phyloP scores from a whole-genome alignment of 2,329 filamentous ascomycete species.

The Huntiella moniliformis region DNA sequence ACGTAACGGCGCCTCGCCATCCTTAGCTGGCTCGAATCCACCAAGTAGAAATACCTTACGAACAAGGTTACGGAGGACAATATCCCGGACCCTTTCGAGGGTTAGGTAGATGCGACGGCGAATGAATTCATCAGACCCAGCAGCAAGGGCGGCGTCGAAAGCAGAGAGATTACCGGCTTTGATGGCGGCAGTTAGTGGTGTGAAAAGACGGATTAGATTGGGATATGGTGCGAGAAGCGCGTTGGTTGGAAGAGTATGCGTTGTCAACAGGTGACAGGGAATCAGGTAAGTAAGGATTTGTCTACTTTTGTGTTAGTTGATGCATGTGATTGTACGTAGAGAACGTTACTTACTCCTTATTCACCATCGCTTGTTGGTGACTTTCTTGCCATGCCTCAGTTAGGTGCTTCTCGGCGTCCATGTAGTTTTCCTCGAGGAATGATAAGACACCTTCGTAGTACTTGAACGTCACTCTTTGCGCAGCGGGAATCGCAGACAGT shows the following conservation, averaged over 20 bases:
- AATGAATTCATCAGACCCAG: slow-evolving; percentile 82
- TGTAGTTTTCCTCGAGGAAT: slow-evolving; percentile 88
- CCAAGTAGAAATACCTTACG: slow-evolving; percentile 77
- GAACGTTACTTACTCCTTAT: slow-evolving; percentile 53
- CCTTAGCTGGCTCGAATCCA: slow-evolving; percentile 62
- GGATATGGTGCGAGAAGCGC: slow-evolving; percentile 58
- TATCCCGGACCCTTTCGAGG: slow-evolving; percentile 77
- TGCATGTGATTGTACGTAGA: neutral
- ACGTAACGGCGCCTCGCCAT: slow-evolving; percentile 44
- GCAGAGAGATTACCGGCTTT: slow-evolving; percentile 62
- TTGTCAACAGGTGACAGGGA: slow-evolving; percentile 77
- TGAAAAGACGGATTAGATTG: slow-evolving; percentile 56
- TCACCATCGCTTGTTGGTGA: slow-evolving; percentile 49
- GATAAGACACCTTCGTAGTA: slow-evolving; percentile 90
- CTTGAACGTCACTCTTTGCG: slow-evolving; percentile 86
- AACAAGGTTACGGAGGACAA: slow-evolving; percentile 76
- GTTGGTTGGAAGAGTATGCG: slow-evolving; percentile 61
- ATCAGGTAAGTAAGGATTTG: slow-evolving; percentile 87
- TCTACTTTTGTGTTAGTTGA: slow-evolving; percentile 4
- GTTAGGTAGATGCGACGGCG: slow-evolving; percentile 87
- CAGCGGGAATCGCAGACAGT: slow-evolving; percentile 62
- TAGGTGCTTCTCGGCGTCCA: slow-evolving; percentile 62
- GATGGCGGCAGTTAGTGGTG: slow-evolving; percentile 61
- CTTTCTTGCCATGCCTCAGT: slow-evolving; percentile 69
- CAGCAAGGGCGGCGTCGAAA: slow-evolving; percentile 65